Base-by-base conservation (phyloP, 2,329 filamentous ascomycete species). In the Cordyceps farinosa region DNA sequence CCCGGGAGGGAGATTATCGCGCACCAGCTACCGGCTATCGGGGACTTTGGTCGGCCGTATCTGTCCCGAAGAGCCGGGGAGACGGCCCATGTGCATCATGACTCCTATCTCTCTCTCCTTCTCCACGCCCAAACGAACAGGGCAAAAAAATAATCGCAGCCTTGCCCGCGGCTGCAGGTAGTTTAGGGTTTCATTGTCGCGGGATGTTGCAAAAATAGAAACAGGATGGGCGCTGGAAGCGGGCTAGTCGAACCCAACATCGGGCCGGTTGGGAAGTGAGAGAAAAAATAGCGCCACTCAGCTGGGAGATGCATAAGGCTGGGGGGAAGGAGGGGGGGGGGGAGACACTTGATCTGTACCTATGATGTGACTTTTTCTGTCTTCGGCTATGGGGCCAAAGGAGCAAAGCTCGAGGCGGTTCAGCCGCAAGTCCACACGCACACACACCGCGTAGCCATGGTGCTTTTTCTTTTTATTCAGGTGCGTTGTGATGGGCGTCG, bases 251-350 rank as follows among this genome's bases (percentile, higher is more conserved):
- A 34, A 15, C 50, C 32, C 32, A 52, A 53, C 15, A 44, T 55
- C 52, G 53, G 53, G 40, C 53, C 53, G 53, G 38, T 45, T 56
- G 53, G 38, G 52, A 17, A 51, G 30, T 5, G 5, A 22, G 4
- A 40, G 36, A 29, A 27, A 13, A 17, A 55, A 11, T n/a, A 30
- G 52, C 52, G 53, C 53, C 53, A 56, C 53, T 56, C 53, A 56
- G 53, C 53, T 56, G 53, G 40, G 9, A 29, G 10, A 56, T 34
- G 53, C 53, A 56, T 56, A 15, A 56, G 53, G 53, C 53, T 56
- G 53, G 40, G 27, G 22, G 22, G 22, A 22, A 22, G 22, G 22
- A 22, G 22, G 22, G 22, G 22, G 22, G 22, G 22, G 22, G 22
- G 22, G 22, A 22, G 38, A 40, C 38, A 32, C 27, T 32, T 36